A percentile compares a stretch with the other conserved stretches of the same genome.
phyloP scores from a whole-genome alignment of 495 filamentous ascomycete species.

The Massariosphaeria phaeospora region DNA sequence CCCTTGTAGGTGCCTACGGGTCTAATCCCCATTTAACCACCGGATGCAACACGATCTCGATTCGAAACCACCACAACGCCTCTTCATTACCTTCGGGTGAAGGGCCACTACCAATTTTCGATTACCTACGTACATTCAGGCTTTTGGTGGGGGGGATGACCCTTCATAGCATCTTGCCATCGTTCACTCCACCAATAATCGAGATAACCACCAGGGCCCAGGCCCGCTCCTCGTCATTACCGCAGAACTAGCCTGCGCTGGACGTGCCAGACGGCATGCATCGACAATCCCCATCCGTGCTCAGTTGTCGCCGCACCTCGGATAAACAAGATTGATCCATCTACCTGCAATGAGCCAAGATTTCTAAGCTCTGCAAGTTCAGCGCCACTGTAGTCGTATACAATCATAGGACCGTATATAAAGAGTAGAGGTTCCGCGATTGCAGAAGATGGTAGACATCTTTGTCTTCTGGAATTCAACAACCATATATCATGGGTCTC shows the following conservation, averaged over 20 bases:
- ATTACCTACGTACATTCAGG: too few relatives aligned
- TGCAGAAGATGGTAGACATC: too few relatives aligned
- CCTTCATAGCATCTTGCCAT: background rate
- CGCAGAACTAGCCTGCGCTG: too few relatives aligned
- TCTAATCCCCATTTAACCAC: slow-evolving; percentile 6
- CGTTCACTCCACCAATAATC: slow-evolving; percentile 2
- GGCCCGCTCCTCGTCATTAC: too few relatives aligned
- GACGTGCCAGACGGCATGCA: too few relatives aligned
- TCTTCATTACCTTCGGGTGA: slow-evolving; percentile 2
- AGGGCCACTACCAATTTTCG: background rate
- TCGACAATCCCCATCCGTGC: too few relatives aligned
- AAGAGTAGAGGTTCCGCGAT: too few relatives aligned
- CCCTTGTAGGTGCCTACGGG: background rate
- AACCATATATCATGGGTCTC: slow-evolving; percentile 12
- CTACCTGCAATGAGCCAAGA: slow-evolving; percentile 28
- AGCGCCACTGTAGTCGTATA: background rate
- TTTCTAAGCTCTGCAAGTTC: slow-evolving; percentile 1
- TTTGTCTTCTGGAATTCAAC: too few relatives aligned
- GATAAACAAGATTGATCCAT: slow-evolving; percentile 8
- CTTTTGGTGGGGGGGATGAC: background rate
- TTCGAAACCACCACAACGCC: background rate
- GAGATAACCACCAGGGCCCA: background rate
- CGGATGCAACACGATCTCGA: background rate
- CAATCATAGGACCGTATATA: too few relatives aligned
- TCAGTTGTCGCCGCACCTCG: slow-evolving; percentile 2